phyloP scores from a whole-genome alignment of 164 flowering plant species.

The Stephania yunnanensis region DNA sequence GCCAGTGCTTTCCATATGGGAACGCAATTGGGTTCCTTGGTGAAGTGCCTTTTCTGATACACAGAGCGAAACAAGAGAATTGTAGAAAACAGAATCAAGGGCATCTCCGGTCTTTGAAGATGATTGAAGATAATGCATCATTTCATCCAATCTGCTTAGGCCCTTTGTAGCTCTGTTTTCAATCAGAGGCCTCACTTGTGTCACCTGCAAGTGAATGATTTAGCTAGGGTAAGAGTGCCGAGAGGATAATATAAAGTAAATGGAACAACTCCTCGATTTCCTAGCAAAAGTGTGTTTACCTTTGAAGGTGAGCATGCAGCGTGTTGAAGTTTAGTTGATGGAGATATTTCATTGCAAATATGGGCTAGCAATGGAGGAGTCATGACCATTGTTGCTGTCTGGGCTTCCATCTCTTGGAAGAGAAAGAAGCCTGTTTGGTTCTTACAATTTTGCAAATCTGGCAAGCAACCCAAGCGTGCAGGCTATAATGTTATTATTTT shows the following conservation, averaged over 20 bases:
- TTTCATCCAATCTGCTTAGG: not conserved
- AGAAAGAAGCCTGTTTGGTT: too few relatives aligned
- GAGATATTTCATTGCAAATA: not conserved
- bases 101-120: not conserved
- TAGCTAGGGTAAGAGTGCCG: not conserved
- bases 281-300: not conserved
- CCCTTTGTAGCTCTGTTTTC: constrained; percentile 4
- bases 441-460: too few relatives aligned
- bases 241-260: not conserved
- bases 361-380: not conserved
- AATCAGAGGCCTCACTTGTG: not conserved
- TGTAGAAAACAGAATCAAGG: constrained; percentile 10
- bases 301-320: not conserved
- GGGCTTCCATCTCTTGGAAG: too few relatives aligned
- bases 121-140: constrained; percentile 4
- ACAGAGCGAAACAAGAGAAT: constrained; percentile 16
- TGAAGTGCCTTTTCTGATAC: constrained; percentile 11
- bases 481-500: too few relatives aligned
- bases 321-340: not conserved
- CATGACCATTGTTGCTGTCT: too few relatives aligned
- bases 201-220: constrained; percentile 8
- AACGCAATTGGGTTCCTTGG: constrained; percentile 9
- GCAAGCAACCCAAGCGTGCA: too few relatives aligned
- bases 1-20: constrained; percentile 14
- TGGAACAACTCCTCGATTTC: not conserved